Evolutionary conservation across 768 basidiomycete species (phyloP), one percentile per base, ranked within the genome.

Genomic region (Suillus lakei): DNA sequence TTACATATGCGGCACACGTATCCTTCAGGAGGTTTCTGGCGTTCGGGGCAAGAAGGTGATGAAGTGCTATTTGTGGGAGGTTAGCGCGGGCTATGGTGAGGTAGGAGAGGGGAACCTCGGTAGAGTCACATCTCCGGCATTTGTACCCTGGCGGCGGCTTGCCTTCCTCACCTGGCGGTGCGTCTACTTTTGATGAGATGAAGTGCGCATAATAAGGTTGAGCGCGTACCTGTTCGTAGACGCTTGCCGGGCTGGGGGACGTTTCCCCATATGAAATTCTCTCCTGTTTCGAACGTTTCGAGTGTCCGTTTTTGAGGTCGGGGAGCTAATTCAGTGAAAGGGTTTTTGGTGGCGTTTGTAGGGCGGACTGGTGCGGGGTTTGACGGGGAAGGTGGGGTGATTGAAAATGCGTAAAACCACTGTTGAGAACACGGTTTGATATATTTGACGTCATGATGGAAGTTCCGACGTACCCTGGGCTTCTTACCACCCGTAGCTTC

Each of bases 401-500:
- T 92, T 30, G 87, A 89, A 77, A 98, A 99, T 2, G 98, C 98
- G 78, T 99, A 99, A 79, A 98, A 98, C 91, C 95, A 98, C 96
- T 98, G 69, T 63, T 23, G 13, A 16, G 15, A 58, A 39, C 16
- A 58, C 3, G 4, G 9, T 58, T 10, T 10, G 12, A 13, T 59
- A 28, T 28, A 18, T 21, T 41, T 21, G 39, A 30, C 26, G 18
- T 21, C 58, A 41, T 28, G 9, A 41, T 10, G 4, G 18, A 41
- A 30, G 39, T 30, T 59, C 59, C 5, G 13, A 82, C 90, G 55
- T 69, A 97, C 96, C 70, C 96, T 84, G 71, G 91, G 92, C 76
- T 96, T 97, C 80, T 95, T 96, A 9, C 82, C 77, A 1, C 80
- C 72, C 12, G 83, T 74, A 64, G 81, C 85, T 63, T 80, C 81